These are phyloP conservation scores for Paspalum vaginatum DNA, from an alignment of 176 grass and related monocot species.

Conservation along the genomic window DNA sequence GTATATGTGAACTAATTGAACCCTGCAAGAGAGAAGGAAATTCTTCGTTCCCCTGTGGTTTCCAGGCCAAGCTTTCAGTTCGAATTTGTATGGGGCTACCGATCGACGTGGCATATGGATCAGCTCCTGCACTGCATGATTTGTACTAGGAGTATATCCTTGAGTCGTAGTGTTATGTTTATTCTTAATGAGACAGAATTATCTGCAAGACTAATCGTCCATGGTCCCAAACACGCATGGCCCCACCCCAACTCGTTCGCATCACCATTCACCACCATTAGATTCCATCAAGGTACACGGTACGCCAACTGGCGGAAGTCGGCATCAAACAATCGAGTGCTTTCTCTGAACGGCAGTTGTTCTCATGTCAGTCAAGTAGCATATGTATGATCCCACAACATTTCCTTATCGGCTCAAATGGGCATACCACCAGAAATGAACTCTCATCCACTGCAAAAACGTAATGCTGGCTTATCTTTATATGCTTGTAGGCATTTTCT, in stretches of 20 bases:
- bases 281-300: too few species aligned
- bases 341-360: not conserved
- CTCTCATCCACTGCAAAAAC: not conserved
- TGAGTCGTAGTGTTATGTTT: not conserved
- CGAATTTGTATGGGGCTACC: not conserved
- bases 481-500: too few species aligned
- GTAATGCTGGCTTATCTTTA: not conserved
- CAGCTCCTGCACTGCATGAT: not conserved
- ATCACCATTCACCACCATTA: not conserved
- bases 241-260: not conserved
- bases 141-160: not conserved
- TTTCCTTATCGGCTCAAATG: not conserved
- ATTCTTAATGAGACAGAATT: not conserved
- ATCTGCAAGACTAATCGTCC: not conserved
- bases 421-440: not conserved
- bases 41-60: not conserved
- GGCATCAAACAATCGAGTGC: not conserved
- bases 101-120: not conserved
- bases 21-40: conserved; percentile 22
- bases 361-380: not conserved
- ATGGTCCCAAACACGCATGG: not conserved
- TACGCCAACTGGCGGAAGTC: not conserved
- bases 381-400: not conserved
- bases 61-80: not conserved
- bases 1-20: not conserved